Evolutionary conservation across 2,329 filamentous ascomycete species (phyloP), one percentile per base, ranked within the genome.

Genomic region (Zopfia rhizophila): DNA sequence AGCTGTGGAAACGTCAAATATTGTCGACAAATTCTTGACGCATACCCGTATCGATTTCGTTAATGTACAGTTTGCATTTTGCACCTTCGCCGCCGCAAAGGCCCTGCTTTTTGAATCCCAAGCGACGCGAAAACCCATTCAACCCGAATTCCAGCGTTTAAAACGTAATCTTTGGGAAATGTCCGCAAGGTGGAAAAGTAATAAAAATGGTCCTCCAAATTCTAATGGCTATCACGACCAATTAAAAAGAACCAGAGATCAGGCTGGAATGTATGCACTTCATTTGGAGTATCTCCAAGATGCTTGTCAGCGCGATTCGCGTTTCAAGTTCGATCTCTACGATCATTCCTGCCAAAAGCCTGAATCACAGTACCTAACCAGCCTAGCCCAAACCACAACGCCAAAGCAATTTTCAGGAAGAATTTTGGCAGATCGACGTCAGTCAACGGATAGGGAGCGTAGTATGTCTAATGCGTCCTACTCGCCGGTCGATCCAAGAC

Each of bases 1-100:
- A 4, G 65, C 66, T 1, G 54, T 67, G 2, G 63, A 68, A 30
- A 63, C 63, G 1, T 65, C 63, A 2, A 67, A 68, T 18, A 69
- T 69, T 5, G 66, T 69, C 21, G 56, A 58, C 24, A 69, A 65
- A 11, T 69, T 68, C 22, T 45, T 69, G 1, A 55, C 55, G 0
- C 62, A 67, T 28, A 27, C 24, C 8, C 47, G 51, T 0, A 63
- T 67, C 18, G 63, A 61, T 0, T 69, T 69, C n/a, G 66, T 69
- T 4, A 69, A 68, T 25, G 59, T 60, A 1, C 66, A 69, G 13
- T 68, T 69, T 24, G 53, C 63, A 7, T 69, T 69, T 22, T 69
- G 66, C 24, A 53, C 65, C 2, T 68, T 65, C 17, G 54, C 68
- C 7, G 65, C 65, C 4, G 66, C 66, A 5, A 69, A 69, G 37